Evolutionary conservation across 768 basidiomycete genomes (phyloP), one percentile per base, ranked within the genome.

Genomic region (Lactifluus rugatus): DNA sequence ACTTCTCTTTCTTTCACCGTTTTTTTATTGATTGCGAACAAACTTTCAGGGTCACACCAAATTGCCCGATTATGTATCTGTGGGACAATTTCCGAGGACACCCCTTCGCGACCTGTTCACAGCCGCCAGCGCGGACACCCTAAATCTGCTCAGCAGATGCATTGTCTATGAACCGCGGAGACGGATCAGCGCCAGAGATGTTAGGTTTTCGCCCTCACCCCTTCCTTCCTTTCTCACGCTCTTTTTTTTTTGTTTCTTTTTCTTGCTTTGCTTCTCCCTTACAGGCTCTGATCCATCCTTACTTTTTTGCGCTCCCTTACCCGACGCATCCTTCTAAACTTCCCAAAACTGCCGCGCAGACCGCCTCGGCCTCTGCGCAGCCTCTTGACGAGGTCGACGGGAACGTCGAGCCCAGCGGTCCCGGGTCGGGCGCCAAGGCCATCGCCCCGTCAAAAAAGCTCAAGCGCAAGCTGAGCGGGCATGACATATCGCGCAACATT

Each of bases 21-120:
- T n/a, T n/a, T n/a, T n/a, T n/a, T n/a, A n/a, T n/a, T n/a, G n/a
- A n/a, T n/a, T n/a, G n/a, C n/a, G n/a, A n/a, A n/a, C n/a, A n/a
- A n/a, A n/a, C n/a, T n/a, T n/a, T n/a, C 63, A 94, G 93, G 93
- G 92, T 9, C 89, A 96, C 71, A 87, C 83, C 2, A 86, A 87
- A 71, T 77, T 99, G 13, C 93, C 93, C 3, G 89, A 95, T 71
- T 96, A 93, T 67, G 78, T 94, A 2, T 78, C 87, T 2, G 82
- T 94, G 13, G 89, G 89, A 37, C 86, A 88, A 64, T 90, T 93
- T 68, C 89, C 90, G 2, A 88, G 86, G 70, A 79, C 84, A 13
- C 85, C 85, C 16, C 74, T 97, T 39, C 82, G 90, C 34, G 84
- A 89, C 64, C 80, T 96, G 52, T 95, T 99, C 74, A 90, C 89